A percentile compares a stretch with the other conserved stretches of the same genome.
These are phyloP conservation scores for Globisporangium polare DNA, from an alignment of 352 stramenopile species.

Conservation along the genomic window DNA sequence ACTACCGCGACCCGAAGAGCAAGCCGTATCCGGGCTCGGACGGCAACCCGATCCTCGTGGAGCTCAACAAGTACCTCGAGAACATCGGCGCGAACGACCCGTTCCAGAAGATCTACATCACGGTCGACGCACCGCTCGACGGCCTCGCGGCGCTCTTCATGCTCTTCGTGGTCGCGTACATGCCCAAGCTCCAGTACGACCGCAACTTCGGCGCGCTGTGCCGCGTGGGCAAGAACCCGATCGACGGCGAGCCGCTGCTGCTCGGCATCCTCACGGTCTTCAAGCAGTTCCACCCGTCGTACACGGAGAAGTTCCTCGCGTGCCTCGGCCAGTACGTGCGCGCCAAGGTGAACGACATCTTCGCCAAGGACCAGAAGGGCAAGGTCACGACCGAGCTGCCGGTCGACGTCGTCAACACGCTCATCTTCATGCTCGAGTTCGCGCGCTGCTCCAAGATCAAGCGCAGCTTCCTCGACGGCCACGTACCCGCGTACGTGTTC, in stretches of 20 bases:
- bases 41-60: slow-evolving; percentile 80
- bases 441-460: slow-evolving; percentile 82
- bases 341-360: slow-evolving; percentile 84
- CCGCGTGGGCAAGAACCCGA: slow-evolving; percentile 87
- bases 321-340: slow-evolving; percentile 93
- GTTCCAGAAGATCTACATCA: slow-evolving; percentile 94
- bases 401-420: slow-evolving; percentile 79
- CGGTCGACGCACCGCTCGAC: slow-evolving; percentile 87
- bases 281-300: slow-evolving; percentile 94
- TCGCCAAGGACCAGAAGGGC: slow-evolving; percentile 55
- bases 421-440: slow-evolving; percentile 90
- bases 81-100: slow-evolving; percentile 91
- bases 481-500: slow-evolving; percentile 88
- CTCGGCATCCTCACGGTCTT: slow-evolving; percentile 91
- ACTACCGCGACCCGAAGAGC: slow-evolving; percentile 81
- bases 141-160: slow-evolving; percentile 89
- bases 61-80: slow-evolving; percentile 91
- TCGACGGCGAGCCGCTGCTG: slow-evolving; percentile 90
- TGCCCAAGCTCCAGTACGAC: slow-evolving; percentile 93
- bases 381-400: slow-evolving; percentile 51
- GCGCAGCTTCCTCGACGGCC: slow-evolving; percentile 71
- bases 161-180: slow-evolving; percentile 91
- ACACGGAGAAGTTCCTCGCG: slow-evolving; percentile 90
- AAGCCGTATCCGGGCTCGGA: slow-evolving; percentile 77
- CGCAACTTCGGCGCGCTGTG: slow-evolving; percentile 88